A percentile compares a stretch with the other conserved stretches of the same genome.
Conservation (phyloP, 768 basidiomycete species). For the Pleurotus eryngii region DNA sequence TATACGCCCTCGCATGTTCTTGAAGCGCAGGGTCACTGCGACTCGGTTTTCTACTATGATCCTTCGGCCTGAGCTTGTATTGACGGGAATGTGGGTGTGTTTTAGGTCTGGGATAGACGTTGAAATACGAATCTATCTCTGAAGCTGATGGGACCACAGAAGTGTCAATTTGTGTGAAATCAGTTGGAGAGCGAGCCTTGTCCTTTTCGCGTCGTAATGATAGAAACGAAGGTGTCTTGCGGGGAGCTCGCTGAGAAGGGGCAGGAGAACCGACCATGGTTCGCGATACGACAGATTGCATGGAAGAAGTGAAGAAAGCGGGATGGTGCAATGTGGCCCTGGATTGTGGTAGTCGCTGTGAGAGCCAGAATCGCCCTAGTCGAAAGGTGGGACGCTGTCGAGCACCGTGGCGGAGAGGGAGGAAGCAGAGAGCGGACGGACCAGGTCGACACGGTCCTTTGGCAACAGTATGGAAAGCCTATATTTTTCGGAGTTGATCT, state of each 20-base stretch:
- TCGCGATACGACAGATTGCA: conserved; percentile 38
- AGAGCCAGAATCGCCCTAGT: not conserved
- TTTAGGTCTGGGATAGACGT: conserved; percentile 41
- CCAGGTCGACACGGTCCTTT: conserved; percentile 9
- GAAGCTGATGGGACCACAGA: conserved; percentile 3
- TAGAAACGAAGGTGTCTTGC: conserved; percentile 55
- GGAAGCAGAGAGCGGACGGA: conserved; percentile 3
- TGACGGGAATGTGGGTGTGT: conserved; percentile 30
- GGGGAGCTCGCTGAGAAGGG: conserved; percentile 38
- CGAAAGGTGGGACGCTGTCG: not conserved
- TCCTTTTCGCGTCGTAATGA: conserved; percentile 52
- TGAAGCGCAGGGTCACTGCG: conserved; percentile 15
- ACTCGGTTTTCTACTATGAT: conserved; percentile 14
- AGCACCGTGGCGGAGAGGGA: not conserved
- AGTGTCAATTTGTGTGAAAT: conserved; percentile 14
- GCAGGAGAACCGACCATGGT: conserved; percentile 26
- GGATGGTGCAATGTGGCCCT: not conserved
- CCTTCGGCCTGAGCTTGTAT: conserved; percentile 23
- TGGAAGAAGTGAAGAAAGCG: conserved; percentile 13
- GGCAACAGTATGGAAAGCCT: conserved; percentile 2
- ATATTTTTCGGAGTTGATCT: conserved; percentile 5
- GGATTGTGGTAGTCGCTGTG: not conserved
- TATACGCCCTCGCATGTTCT: not conserved
- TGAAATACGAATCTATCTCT: conserved; percentile 38
- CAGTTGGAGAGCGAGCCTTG: conserved; percentile 23